phyloP scores from a whole-genome alignment of 768 basidiomycete genomes.

The Auricularia sp. region DNA sequence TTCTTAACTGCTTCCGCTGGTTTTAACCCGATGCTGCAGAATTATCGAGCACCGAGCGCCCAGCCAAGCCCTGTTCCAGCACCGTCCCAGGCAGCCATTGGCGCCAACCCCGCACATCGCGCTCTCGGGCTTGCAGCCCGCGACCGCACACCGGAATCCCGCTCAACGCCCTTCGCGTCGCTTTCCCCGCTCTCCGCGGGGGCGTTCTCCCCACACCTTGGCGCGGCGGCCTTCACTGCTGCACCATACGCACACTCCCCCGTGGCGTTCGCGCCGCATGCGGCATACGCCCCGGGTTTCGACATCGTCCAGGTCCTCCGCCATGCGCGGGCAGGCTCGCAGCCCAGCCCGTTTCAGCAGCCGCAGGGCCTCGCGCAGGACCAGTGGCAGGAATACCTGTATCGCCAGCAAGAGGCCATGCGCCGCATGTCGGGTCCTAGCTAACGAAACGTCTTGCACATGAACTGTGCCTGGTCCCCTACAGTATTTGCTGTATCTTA shows the following conservation, averaged over 20 bases:
- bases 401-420: neutral
- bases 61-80: neutral
- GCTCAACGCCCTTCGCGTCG: neutral
- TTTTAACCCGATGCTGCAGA: neutral
- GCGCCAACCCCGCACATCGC: neutral
- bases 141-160: neutral
- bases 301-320: neutral
- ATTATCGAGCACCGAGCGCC: neutral
- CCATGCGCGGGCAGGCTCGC: neutral
- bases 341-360: neutral
- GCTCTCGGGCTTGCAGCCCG: neutral
- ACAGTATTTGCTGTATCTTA: neutral
- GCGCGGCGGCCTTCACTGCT: neutral
- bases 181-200: neutral
- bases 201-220: neutral
- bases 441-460: neutral
- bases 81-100: neutral
- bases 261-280: neutral
- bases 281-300: neutral
- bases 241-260: neutral
- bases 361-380: neutral
- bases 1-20: neutral
- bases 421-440: neutral
- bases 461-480: too few relatives aligned
- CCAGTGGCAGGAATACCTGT: neutral